Evolutionary conservation across 768 basidiomycete genomes (phyloP), one percentile per base, ranked within the genome.

Genomic region (Kwoniella mangroviensis): DNA sequence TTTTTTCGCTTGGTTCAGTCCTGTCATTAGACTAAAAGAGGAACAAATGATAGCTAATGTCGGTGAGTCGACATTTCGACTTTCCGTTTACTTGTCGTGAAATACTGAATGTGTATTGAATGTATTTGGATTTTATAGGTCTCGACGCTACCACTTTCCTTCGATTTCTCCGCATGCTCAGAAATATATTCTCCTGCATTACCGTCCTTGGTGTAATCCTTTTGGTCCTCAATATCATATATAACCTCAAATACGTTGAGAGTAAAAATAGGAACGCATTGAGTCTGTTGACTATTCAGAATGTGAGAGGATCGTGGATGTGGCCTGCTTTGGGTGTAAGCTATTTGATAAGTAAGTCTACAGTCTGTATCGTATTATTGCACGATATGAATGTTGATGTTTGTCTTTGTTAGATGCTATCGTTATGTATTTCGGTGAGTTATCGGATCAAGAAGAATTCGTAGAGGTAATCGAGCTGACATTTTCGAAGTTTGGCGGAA

Each of bases 111-210:
- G 34, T 34, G 34, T 34, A 34, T 34, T 34, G 34, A 34, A 6
- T 34, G 34, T 34, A 34, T 34, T 34, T 34, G 34, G 34, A 7
- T 34, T 34, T 34, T 34, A 34, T 92, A 82, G 96, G 96, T 28
- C 89, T 97, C 11, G 97, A 99, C 79, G 96, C 95, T 0, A 92
- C 94, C 58, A 88, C 91, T 24, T 99, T 91, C 83, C 88, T 99
- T 24, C 91, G 96, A 28, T 98, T 98, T 83, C 88, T 91, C 26
- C 90, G 94, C 64, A 88, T 99, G 84, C 87, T 91, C 79, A 90
- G 93, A 41, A 70, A 72, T 69, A 60, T 79, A 34, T 84, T 84
- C 73, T 66, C 78, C 22, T 67, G 73, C 41, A 69, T 82, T n/a
- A 73, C 79, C 10, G 26, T 83, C 21, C 58, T 76, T 21, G 71